These are phyloP conservation scores for Candida ipomoeae DNA, from an alignment of 805 yeast genomes.

Conservation along the genomic window DNA sequence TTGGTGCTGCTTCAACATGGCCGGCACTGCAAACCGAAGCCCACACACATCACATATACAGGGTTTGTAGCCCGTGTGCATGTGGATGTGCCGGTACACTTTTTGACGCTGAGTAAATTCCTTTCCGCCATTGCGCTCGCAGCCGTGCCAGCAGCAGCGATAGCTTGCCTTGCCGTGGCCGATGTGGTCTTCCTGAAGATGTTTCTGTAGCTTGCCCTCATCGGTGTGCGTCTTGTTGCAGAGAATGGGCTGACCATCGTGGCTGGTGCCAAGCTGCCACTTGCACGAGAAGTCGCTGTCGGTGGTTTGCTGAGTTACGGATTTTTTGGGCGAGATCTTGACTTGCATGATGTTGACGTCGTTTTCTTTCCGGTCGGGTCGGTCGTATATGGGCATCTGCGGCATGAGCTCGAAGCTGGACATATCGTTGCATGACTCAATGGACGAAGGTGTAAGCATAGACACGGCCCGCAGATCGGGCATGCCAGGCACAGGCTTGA, in stretches of 20 bases:
- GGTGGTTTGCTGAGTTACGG: neutral
- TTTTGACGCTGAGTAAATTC: slow-evolving; percentile 82
- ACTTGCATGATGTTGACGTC: slow-evolving; percentile 31
- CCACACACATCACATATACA: slow-evolving; percentile 67
- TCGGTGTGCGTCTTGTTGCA: slow-evolving; percentile 52
- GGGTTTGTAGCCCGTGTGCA: slow-evolving; percentile 84
- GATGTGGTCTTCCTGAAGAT: slow-evolving; percentile 64
- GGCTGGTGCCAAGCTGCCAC: slow-evolving; percentile 35
- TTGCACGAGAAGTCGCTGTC: slow-evolving; percentile 42
- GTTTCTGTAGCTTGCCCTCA: slow-evolving; percentile 65
- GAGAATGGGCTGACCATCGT: slow-evolving; percentile 26
- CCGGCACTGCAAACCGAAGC: slow-evolving; percentile 68
- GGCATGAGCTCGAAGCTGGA: neutral
- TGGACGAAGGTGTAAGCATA: slow-evolving; percentile 6
- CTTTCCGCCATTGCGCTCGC: slow-evolving; percentile 56
- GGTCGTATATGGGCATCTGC: neutral
- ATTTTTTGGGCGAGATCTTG: slow-evolving; percentile 27
- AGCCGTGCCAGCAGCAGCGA: slow-evolving; percentile 73
- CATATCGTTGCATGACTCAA: neutral
- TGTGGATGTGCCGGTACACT: slow-evolving; percentile 77
- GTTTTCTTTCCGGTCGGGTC: neutral
- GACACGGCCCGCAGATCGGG: neutral
- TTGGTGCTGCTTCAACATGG: slow-evolving; percentile 75
- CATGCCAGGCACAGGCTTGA: neutral
- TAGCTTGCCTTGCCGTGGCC: slow-evolving; percentile 70